phyloP scores from a whole-genome alignment of 257 asterid species.

The Solanum peruvianum region DNA sequence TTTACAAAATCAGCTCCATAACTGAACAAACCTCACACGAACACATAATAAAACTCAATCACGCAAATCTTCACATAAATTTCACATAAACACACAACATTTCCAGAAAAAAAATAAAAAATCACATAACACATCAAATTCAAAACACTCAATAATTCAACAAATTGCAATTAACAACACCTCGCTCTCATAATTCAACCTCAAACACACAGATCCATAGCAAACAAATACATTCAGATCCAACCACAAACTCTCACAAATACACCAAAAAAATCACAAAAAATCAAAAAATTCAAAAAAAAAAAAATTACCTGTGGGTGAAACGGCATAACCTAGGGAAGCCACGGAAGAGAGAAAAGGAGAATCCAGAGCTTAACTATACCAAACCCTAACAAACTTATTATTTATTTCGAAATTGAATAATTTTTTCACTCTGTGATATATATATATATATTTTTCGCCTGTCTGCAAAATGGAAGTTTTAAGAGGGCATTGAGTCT shows the following conservation, averaged over 20 bases:
- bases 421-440: background rate
- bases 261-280: background rate
- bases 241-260: background rate
- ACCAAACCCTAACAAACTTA: background rate
- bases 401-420: background rate
- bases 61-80: background rate
- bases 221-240: background rate
- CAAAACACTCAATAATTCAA: background rate
- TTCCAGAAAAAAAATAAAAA: background rate
- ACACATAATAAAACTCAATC: background rate
- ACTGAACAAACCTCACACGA: background rate
- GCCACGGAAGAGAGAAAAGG: background rate
- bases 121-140: background rate
- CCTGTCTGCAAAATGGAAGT: background rate
- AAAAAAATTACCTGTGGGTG: background rate
- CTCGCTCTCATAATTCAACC: background rate
- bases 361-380: background rate
- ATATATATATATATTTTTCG: background rate
- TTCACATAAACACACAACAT: background rate
- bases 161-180: background rate
- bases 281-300: background rate
- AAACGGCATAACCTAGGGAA: constrained; percentile 1
- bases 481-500: background rate
- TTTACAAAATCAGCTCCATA: background rate
- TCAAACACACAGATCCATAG: background rate